phyloP scores from a whole-genome alignment of 176 grass and related monocot species.

The Hordeum marinum region DNA sequence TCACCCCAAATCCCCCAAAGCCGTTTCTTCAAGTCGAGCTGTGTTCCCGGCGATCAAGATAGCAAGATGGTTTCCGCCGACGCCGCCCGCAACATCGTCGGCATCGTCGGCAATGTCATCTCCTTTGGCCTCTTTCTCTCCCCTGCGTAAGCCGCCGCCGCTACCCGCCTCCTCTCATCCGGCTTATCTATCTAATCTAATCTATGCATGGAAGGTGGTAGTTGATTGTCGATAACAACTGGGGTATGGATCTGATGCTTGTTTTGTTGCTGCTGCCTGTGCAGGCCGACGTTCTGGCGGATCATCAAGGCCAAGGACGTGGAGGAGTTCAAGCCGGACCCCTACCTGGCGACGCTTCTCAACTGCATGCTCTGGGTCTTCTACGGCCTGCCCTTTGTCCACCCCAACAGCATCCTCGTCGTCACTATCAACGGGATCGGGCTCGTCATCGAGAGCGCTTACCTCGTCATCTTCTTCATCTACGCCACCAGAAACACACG shows the following conservation, averaged over 20 bases:
- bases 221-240: not conserved
- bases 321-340: slow-evolving; percentile 66
- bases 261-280: not conserved
- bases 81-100: not conserved
- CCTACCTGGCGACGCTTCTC: slow-evolving; percentile 85
- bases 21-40: not conserved
- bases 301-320: slow-evolving; percentile 56
- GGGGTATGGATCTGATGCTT: not conserved
- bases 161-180: not conserved
- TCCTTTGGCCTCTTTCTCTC: not conserved
- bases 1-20: not conserved
- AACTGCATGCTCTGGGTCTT: slow-evolving; percentile 88
- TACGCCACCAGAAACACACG: slow-evolving; percentile 37
- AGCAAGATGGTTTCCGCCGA: not conserved
- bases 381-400: slow-evolving; percentile 76
- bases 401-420: slow-evolving; percentile 78
- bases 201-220: not conserved
- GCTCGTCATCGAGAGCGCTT: slow-evolving; percentile 48
- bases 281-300: slow-evolving; percentile 55
- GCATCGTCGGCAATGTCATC: slow-evolving; percentile 3
- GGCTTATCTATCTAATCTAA: not conserved
- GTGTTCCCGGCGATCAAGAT: not conserved
- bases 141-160: not conserved
- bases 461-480: slow-evolving; percentile 62
- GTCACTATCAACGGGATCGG: slow-evolving; percentile 82